These are phyloP conservation scores for Cnidoscolus chayamansa DNA, from an alignment of 441 rosid species.

Conservation along the genomic window DNA sequence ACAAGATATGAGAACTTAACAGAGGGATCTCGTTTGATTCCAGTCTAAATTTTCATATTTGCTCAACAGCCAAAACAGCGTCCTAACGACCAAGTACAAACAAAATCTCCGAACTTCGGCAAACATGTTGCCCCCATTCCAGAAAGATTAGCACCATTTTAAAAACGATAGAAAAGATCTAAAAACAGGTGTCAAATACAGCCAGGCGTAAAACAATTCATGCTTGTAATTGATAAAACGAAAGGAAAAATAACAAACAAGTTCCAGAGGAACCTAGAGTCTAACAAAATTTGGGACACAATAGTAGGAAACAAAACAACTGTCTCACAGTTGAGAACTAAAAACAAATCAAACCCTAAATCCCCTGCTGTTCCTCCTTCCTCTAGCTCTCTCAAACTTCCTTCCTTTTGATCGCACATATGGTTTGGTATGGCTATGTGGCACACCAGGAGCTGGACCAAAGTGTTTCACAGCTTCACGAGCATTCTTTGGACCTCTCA, in stretches of 20 bases:
- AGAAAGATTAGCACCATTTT: too few species aligned
- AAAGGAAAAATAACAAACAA: slow-evolving; percentile 2
- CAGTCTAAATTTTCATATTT: too few species aligned
- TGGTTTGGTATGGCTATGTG: slow-evolving; percentile 86
- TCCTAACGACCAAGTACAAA: too few species aligned
- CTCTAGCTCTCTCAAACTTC: slow-evolving; percentile 89
- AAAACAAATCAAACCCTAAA: slow-evolving; percentile 41
- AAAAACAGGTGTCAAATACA: not conserved
- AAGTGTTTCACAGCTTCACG: slow-evolving; percentile 97
- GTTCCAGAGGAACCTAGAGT: slow-evolving; percentile 15
- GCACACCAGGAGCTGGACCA: slow-evolving; percentile 96
- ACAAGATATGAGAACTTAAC: too few species aligned
- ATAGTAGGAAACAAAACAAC: slow-evolving; percentile 14
- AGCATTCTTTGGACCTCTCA: slow-evolving; percentile 91
- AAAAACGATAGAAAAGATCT: too few species aligned
- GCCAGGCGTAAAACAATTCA: slow-evolving; percentile 11
- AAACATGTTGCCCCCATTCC: too few species aligned
- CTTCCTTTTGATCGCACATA: slow-evolving; percentile 82
- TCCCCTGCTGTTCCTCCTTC: slow-evolving; percentile 69
- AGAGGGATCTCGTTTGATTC: too few species aligned
- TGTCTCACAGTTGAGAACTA: slow-evolving; percentile 25
- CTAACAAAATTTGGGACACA: slow-evolving; percentile 19
- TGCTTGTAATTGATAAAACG: slow-evolving; percentile 2
- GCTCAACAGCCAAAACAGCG: too few species aligned
- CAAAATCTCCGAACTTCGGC: too few species aligned